Conservation (phyloP, 2,329 filamentous ascomycete species). For the Coleophoma crateriformis region DNA sequence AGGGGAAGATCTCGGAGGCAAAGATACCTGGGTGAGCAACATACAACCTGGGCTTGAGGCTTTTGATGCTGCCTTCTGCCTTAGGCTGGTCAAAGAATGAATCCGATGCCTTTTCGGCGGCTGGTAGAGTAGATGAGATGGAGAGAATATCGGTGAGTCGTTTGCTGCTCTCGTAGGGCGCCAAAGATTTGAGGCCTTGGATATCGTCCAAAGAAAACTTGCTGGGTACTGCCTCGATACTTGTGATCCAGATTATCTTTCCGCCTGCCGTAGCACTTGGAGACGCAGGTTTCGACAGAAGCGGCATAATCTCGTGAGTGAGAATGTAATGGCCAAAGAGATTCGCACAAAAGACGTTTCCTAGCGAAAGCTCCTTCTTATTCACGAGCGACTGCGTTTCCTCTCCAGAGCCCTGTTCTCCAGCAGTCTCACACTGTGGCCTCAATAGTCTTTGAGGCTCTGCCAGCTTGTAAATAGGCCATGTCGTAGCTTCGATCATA, state of each 20-base stretch:
- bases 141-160: slow-evolving; percentile 78
- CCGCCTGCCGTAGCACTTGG: slow-evolving; percentile 16
- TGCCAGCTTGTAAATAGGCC: slow-evolving; percentile 71
- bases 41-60: slow-evolving; percentile 60
- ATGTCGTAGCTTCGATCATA: slow-evolving; percentile 64
- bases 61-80: slow-evolving; percentile 12
- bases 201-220: slow-evolving; percentile 62
- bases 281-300: slow-evolving; percentile 44
- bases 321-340: slow-evolving; percentile 95
- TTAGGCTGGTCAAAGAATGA: slow-evolving; percentile 44
- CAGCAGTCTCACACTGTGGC: slow-evolving; percentile 36
- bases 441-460: slow-evolving; percentile 45
- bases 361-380: slow-evolving; percentile 54
- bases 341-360: slow-evolving; percentile 84
- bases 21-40: slow-evolving; percentile 83
- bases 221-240: slow-evolving; percentile 59
- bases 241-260: slow-evolving; percentile 77
- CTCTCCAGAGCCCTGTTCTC: slow-evolving; percentile 3
- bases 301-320: slow-evolving; percentile 69
- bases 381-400: slow-evolving; percentile 19
- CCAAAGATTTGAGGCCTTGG: slow-evolving; percentile 57
- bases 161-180: slow-evolving; percentile 82
- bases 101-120: slow-evolving; percentile 49
- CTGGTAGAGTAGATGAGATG: slow-evolving; percentile 66
- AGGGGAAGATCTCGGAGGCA: slow-evolving; percentile 72